A percentile compares a stretch with the other conserved stretches of the same genome.
Conservation (phyloP, 805 yeast species). For the Wickerhamiella bombiphila region DNA sequence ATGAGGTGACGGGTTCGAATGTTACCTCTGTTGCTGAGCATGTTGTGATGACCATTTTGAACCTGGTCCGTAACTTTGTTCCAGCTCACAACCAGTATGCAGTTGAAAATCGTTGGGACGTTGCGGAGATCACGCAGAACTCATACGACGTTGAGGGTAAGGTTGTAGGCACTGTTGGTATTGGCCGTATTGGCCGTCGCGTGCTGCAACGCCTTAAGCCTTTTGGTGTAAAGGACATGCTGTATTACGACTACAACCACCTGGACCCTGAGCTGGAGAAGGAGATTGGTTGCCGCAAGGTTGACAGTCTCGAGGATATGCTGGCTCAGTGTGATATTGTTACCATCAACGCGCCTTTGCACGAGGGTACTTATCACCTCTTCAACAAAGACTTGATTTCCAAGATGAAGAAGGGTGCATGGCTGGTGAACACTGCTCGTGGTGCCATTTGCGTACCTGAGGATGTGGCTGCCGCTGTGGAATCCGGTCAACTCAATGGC, state of each 20-base stretch:
- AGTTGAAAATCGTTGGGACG: conserved; percentile 51
- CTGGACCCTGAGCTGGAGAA: conserved; percentile 44
- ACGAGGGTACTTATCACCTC: conserved; percentile 51
- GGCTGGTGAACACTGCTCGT: conserved; percentile 66
- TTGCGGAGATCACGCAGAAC: conserved; percentile 60
- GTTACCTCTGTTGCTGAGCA: conserved; percentile 74
- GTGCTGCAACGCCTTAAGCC: conserved; percentile 58
- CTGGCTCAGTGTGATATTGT: conserved; percentile 56
- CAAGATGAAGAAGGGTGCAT: conserved; percentile 59
- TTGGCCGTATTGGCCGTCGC: conserved; percentile 68
- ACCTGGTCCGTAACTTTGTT: conserved; percentile 59
- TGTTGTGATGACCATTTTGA: conserved; percentile 57
- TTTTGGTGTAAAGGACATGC: conserved; percentile 50
- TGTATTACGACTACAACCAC: conserved; percentile 62
- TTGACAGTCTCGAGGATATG: conserved; percentile 47
- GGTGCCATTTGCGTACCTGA: conserved; percentile 65
- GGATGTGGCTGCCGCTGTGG: conserved; percentile 62
- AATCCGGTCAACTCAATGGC: conserved; percentile 54
- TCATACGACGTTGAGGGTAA: conserved; percentile 64
- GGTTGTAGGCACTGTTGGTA: conserved; percentile 66
- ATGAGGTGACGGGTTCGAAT: conserved; percentile 74
- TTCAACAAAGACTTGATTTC: conserved; percentile 47
- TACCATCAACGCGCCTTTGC: conserved; percentile 65
- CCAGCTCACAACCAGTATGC: conserved; percentile 59
- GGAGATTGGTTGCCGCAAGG: conserved; percentile 45